Evolutionary conservation across 2,329 filamentous ascomycete species (phyloP), one percentile per base, ranked within the genome.

Genomic region (Sarocladium strictum): DNA sequence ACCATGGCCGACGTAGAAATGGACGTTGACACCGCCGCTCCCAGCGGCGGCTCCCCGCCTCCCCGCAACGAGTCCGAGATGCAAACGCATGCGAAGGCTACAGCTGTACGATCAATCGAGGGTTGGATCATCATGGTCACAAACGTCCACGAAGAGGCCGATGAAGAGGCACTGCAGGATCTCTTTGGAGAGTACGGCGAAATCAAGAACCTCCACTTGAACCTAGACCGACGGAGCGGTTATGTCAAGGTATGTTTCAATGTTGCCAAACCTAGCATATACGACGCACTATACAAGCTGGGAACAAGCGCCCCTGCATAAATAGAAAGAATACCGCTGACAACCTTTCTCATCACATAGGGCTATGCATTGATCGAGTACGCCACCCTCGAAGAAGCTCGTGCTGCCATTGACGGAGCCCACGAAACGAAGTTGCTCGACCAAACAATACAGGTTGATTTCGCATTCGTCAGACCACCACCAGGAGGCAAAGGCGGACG

Each of bases 121-220:
- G 89, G 90, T 62, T 94, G 90, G 90, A 94, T 94, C 70, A 78
- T 94, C 64, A 84, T 90, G 59, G 89, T 89, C 60, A 92, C 89
- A 53, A 94, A 94, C 65, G 86, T 94, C 32, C 89, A 94, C 73
- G 89, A 94, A 67, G 89, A 94, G 70, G 88, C 89, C 51, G 87
- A 86, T 62, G 89, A 94, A 72, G 89, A 94, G 74, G 85, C 89
- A 45, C 69, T 94, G 55, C 87, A 87, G 64, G 90, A 94, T 68
- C 79, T 84, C 69, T 94, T 94, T 68, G 87, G 84, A 64, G 89
- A 94, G 63, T 94, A 81, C 65, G 90, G 90, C 62, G 87, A 93
- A 72, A 90, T 94, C 65, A 91, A 91, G 78, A 94, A 94, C 66
- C 68, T 93, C 66, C 89, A 94, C 65, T 72, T 94, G 66, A 94